Conservation (phyloP, 257 asterid species). For the Penstemon newberryi region DNA sequence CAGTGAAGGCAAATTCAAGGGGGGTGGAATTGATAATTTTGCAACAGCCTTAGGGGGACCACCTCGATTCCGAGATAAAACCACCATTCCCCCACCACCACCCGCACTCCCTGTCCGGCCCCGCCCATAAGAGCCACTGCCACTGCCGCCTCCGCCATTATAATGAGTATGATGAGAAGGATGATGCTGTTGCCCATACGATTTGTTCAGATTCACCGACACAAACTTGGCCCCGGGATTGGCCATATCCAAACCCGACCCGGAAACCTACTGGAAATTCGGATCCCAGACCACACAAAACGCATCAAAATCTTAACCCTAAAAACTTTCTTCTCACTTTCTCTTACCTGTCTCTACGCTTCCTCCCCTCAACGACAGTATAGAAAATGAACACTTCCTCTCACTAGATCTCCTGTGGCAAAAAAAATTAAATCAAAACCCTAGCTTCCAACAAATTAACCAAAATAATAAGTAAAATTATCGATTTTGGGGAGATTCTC, state of each 20-base stretch:
- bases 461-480: neutral
- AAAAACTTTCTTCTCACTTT: constrained; percentile 33
- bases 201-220: constrained; percentile 81
- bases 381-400: constrained; percentile 28
- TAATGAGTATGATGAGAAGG: constrained; percentile 50
- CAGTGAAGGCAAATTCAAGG: constrained; percentile 92
- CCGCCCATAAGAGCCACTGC: constrained; percentile 60
- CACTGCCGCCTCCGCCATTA: constrained; percentile 48
- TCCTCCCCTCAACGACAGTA: constrained; percentile 32
- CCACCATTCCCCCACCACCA: constrained; percentile 85
- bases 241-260: constrained; percentile 69
- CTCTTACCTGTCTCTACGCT: neutral
- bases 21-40: constrained; percentile 91
- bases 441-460: constrained; percentile 24
- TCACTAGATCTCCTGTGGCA: constrained; percentile 46
- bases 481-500: neutral
- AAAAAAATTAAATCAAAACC: constrained; percentile 32
- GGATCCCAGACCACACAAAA: constrained; percentile 42
- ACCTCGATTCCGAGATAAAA: constrained; percentile 68
- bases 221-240: constrained; percentile 83
- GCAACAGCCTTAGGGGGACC: constrained; percentile 59
- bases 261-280: constrained; percentile 37
- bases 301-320: constrained; percentile 72
- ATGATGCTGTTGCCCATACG: constrained; percentile 76
- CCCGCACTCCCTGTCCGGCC: constrained; percentile 48